Evolutionary conservation across 1,284 basidiomycete genomes (phyloP).

Genomic region (Malassezia obtusa): DNA sequence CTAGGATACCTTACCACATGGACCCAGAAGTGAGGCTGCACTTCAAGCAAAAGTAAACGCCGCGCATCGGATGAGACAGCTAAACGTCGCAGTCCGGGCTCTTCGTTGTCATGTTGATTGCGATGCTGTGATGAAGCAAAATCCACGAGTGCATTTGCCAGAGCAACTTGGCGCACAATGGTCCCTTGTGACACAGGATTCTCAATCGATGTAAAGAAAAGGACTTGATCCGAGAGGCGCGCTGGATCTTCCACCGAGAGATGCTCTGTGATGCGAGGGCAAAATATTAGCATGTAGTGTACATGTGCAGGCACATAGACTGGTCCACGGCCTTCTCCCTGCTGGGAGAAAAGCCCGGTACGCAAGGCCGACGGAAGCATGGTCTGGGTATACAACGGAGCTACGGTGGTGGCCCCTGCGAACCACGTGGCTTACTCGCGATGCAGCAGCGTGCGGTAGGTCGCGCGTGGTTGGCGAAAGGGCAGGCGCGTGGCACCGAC

Average conservation of each 20-base stretch:
- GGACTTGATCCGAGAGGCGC: conserved; percentile 11
- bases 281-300: conserved; percentile 11
- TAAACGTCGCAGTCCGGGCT: neutral
- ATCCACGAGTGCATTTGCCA: conserved; percentile 15
- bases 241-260: conserved; percentile 8
- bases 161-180: conserved; percentile 10
- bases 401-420: conserved; percentile 10
- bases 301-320: conserved; percentile 14
- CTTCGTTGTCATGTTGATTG: neutral
- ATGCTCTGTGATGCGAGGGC: conserved; percentile 5
- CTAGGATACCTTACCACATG: neutral
- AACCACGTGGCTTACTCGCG: neutral
- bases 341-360: neutral
- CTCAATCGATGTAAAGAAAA: conserved; percentile 10
- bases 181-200: conserved; percentile 11
- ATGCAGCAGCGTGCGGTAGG: neutral
- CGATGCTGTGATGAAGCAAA: conserved; percentile 4
- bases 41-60: conserved; percentile 12
- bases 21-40: conserved; percentile 13
- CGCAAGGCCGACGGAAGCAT: conserved; percentile 1
- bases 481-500: conserved; percentile 10
- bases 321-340: neutral
- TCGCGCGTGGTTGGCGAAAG: conserved; percentile 4
- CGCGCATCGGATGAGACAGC: neutral
- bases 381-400: neutral